These are phyloP conservation scores for Aspergillus vadensis DNA, from an alignment of 2,329 filamentous ascomycete genomes.

Conservation along the genomic window DNA sequence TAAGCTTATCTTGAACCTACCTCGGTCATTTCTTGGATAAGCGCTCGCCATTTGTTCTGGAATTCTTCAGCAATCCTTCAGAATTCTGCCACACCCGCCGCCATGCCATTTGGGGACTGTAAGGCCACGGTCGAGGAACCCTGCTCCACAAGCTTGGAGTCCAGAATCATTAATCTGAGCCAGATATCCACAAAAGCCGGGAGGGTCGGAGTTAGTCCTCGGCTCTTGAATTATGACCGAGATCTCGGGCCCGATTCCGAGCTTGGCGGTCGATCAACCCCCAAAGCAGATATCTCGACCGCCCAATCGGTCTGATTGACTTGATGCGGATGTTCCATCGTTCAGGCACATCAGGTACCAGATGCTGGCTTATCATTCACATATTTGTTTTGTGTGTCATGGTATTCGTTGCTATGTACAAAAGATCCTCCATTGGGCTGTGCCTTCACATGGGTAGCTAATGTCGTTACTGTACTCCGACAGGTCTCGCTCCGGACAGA, in stretches of 20 bases:
- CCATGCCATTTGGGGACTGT: too few relatives aligned
- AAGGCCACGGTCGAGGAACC: too few relatives aligned
- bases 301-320: not conserved
- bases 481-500: constrained; percentile 57
- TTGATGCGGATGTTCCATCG: not conserved
- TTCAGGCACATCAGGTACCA: not conserved
- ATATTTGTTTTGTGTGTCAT: not conserved
- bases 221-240: not conserved
- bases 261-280: not conserved
- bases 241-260: constrained; percentile 1
- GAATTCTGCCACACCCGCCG: not conserved
- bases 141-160: not conserved
- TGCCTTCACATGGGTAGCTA: not conserved
- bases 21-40: not conserved
- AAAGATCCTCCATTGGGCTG: not conserved
- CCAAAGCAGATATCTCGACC: not conserved
- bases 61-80: not conserved
- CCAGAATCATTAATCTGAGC: not conserved
- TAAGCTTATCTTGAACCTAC: not conserved
- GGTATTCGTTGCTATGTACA: constrained; percentile 1
- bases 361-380: too few relatives aligned
- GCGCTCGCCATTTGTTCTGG: not conserved
- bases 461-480: constrained; percentile 38
- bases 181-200: not conserved
- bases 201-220: not conserved